These are phyloP conservation scores for Sporothrix schenckii DNA, from an alignment of 2,329 filamentous ascomycete species.

Conservation along the genomic window DNA sequence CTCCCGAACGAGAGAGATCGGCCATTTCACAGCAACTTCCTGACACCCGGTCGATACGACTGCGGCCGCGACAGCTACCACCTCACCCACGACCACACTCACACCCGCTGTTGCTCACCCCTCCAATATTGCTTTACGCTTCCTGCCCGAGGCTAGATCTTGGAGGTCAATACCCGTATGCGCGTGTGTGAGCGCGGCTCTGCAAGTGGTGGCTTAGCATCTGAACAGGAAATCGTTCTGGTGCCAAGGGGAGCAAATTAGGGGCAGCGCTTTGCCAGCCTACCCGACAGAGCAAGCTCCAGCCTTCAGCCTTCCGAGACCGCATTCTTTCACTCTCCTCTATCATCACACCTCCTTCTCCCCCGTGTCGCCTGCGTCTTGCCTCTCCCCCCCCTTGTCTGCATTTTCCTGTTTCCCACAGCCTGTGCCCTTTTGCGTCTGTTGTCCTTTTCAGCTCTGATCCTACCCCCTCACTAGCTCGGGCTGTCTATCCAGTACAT, in stretches of 20 bases:
- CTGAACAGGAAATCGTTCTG: conserved; percentile 1
- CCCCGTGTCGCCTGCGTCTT: neutral
- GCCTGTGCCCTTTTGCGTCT: conserved; percentile 6
- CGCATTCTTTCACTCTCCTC: conserved; percentile 1
- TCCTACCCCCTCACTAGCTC: neutral
- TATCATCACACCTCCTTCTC: conserved; percentile 2
- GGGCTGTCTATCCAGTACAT: neutral
- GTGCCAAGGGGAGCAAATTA: neutral
- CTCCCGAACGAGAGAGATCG: neutral
- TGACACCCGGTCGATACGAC: conserved; percentile 8
- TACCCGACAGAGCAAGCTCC: neutral
- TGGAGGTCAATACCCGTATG: neutral
- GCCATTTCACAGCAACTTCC: neutral
- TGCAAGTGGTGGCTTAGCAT: conserved; percentile 25
- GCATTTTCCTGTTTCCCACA: conserved; percentile 1
- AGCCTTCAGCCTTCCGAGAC: conserved; percentile 20
- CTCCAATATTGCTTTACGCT: neutral
- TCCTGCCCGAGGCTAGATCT: conserved; percentile 2
- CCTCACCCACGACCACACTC: neutral
- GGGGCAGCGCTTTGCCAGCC: neutral
- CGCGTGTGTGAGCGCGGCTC: conserved; percentile 17
- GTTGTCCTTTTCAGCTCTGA: conserved; percentile 3
- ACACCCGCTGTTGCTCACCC: neutral
- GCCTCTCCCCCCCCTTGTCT: neutral
- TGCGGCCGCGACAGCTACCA: too few relatives aligned